Evolutionary conservation across 2,329 filamentous ascomycete species (phyloP).

Genomic region (Penicillium italicum): DNA sequence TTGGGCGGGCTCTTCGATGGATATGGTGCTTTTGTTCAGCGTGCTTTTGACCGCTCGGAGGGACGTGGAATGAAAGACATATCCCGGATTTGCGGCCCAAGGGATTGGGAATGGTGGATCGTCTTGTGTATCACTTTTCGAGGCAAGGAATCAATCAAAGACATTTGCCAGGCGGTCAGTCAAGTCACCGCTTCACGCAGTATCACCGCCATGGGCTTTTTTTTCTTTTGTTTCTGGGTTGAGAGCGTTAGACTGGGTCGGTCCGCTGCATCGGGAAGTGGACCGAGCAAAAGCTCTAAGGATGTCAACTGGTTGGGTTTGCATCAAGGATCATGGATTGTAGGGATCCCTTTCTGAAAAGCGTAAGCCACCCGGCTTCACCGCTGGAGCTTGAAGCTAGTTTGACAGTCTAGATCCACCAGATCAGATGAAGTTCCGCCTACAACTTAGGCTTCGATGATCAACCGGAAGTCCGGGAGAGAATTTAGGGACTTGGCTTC

Average conservation of each 20-base stretch:
- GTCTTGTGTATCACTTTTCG: neutral
- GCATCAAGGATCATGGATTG: neutral
- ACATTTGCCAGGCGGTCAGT: constrained; percentile 18
- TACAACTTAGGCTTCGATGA: constrained; percentile 19
- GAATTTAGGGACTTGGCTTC: constrained; percentile 5
- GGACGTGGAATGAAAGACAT: constrained; percentile 15
- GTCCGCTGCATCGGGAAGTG: constrained; percentile 41
- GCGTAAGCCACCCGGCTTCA: constrained; percentile 11
- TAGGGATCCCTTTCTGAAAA: constrained; percentile 4
- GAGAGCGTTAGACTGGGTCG: constrained; percentile 35
- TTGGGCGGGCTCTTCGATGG: constrained; percentile 11
- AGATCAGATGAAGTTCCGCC: constrained; percentile 10
- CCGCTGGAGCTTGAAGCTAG: constrained; percentile 10
- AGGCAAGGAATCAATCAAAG: constrained; percentile 8
- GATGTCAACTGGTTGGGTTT: neutral
- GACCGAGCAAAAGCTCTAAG: constrained; percentile 21
- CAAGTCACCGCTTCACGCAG: constrained; percentile 22
- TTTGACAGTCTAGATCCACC: constrained; percentile 3
- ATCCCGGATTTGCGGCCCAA: constrained; percentile 10
- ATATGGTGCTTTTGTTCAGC: constrained; percentile 3
- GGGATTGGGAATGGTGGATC: constrained; percentile 22
- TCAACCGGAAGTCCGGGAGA: constrained; percentile 15
- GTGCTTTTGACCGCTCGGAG: constrained; percentile 7
- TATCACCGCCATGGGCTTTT: constrained; percentile 6
- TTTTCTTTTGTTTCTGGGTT: constrained; percentile 18